Evolutionary conservation across 2,329 filamentous ascomycete genomes (phyloP), one percentile per base, ranked within the genome.

Genomic region (Sphaerulina vaccinii): DNA sequence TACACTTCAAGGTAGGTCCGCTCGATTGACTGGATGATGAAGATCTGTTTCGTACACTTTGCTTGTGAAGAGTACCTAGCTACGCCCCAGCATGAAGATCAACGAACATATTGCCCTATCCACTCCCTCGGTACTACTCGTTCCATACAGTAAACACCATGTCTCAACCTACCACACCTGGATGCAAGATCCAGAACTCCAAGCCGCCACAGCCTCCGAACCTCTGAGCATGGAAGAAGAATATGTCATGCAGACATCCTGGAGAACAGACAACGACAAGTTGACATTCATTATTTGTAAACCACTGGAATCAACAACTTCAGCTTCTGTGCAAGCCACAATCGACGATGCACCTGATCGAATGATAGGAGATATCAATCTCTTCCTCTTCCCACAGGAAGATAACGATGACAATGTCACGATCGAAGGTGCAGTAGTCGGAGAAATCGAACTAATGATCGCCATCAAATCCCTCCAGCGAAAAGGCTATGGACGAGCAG

Each of bases 401-500:
- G 58, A 63, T 19, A 60, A 64, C 36, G 61, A 65, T 19, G 77
- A 80, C 0, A 74, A 75, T 0, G 70, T 70, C 2, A 68, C 62
- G 15, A 50, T 61, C 56, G 59, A 24, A 32, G 55, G 59, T 19
- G 45, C 37, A 21, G 59, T 77, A 8, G 70, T 86, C 3, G 90
- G 87, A 19, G 90, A 95, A 65, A 71, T 96, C 5, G 89, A 95
- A 69, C 80, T 96, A 57, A 95, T 96, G 90, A 84, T 96, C 55
- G 90, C 90, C 0, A 72, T 75, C 1, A 71, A 71, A 3, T 64
- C 68, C 0, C 72, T 82, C 23, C 82, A 85, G 19, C 75, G 85
- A 0, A 73, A 75, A 6, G 90, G 90, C 0, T 73, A 83, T 5
- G 90, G 89, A 0, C 74, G 77, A 4, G 79, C 81, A 0, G 81